Conservation (phyloP, 2,329 filamentous ascomycete genomes). For the Metarhizium guizhouense region DNA sequence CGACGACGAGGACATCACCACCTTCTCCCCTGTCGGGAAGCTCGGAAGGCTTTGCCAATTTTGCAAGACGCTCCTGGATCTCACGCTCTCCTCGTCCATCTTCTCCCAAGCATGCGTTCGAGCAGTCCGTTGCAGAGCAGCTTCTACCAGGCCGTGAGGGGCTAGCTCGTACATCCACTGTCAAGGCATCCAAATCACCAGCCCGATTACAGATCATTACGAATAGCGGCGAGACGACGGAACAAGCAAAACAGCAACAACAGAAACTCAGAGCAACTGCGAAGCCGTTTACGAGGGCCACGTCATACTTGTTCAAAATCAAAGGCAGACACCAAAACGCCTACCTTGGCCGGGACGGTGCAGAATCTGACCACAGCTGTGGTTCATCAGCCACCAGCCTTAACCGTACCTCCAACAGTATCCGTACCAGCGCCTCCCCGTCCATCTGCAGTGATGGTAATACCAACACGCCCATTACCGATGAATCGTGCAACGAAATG, state of each 20-base stretch:
- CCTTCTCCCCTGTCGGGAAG: constrained; percentile 11
- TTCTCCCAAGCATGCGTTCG: constrained; percentile 30
- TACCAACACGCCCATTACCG: constrained; percentile 25
- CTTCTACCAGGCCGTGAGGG: constrained; percentile 11
- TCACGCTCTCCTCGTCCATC: constrained; percentile 16
- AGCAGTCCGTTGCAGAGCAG: constrained; percentile 15
- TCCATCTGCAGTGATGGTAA: constrained; percentile 30
- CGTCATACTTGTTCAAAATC: constrained; percentile 41
- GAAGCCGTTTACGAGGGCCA: constrained; percentile 33
- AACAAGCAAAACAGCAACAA: constrained; percentile 11
- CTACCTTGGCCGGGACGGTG: constrained; percentile 26
- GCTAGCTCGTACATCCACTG: not conserved
- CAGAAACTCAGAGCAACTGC: constrained; percentile 29
- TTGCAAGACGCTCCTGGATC: constrained; percentile 8
- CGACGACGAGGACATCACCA: constrained; percentile 20
- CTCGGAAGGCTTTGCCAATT: constrained; percentile 35
- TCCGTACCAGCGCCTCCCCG: constrained; percentile 27
- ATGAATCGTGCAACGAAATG: constrained; percentile 39
- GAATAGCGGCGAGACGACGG: constrained; percentile 14
- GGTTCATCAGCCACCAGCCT: constrained; percentile 38
- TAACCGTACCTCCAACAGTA: constrained; percentile 29
- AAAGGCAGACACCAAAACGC: constrained; percentile 35
- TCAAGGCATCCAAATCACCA: constrained; percentile 8
- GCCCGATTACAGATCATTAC: constrained; percentile 20
- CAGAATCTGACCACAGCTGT: constrained; percentile 33